phyloP scores from a whole-genome alignment of 176 grass and related monocot species.

The Eleusine coracana region DNA sequence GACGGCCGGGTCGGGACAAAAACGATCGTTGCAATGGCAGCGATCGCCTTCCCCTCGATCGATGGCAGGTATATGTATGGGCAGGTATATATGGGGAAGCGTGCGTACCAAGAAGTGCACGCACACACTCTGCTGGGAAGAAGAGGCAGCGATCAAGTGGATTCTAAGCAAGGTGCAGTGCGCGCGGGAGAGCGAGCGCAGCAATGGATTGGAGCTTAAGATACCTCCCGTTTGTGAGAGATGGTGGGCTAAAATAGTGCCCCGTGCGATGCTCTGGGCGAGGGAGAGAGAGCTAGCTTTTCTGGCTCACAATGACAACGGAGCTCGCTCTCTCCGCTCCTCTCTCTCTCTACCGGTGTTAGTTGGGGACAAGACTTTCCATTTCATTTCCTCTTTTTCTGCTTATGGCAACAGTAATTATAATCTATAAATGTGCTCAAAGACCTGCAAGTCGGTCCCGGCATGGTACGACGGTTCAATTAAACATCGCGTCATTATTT shows the following conservation, averaged over 20 bases:
- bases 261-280: background rate
- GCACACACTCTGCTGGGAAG: background rate
- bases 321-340: background rate
- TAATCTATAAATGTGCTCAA: slow-evolving; percentile 3
- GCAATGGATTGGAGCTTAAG: slow-evolving; percentile 79
- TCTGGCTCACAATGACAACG: slow-evolving; percentile 12
- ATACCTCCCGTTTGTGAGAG: slow-evolving; percentile 38
- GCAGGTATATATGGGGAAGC: slow-evolving; percentile 50
- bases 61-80: slow-evolving; percentile 18
- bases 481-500: background rate
- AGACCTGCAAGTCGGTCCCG: slow-evolving; percentile 1
- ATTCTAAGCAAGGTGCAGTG: slow-evolving; percentile 69
- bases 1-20: background rate
- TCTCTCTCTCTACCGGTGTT: slow-evolving; percentile 17
- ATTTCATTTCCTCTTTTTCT: background rate
- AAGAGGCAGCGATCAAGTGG: slow-evolving; percentile 66
- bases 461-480: slow-evolving; percentile 21
- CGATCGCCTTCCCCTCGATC: background rate
- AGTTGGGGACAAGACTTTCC: slow-evolving; percentile 23
- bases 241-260: slow-evolving; percentile 54
- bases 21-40: slow-evolving; percentile 9
- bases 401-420: slow-evolving; percentile 22
- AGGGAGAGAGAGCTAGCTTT: background rate
- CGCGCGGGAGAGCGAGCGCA: background rate
- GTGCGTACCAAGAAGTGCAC: slow-evolving; percentile 53